These are phyloP conservation scores for Hyphopichia burtonii DNA, from an alignment of 1,139 yeast species.

Conservation along the genomic window DNA sequence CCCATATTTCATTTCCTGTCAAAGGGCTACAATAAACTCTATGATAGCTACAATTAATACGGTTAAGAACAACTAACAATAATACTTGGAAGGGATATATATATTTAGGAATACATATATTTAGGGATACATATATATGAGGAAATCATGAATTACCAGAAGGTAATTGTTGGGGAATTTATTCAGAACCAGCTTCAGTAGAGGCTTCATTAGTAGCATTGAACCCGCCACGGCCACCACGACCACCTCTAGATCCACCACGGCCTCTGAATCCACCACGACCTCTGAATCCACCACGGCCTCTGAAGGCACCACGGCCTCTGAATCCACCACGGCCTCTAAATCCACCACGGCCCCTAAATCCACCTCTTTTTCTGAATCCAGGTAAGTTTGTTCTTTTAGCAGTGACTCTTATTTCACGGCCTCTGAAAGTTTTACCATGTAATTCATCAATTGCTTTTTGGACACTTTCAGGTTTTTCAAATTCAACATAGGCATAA, in stretches of 20 bases:
- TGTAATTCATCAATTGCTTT: constrained; percentile 37
- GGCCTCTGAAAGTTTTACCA: constrained; percentile 34
- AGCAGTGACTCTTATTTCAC: constrained; percentile 36
- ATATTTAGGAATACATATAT: too few species aligned
- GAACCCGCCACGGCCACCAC: constrained; percentile 16
- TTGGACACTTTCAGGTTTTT: constrained; percentile 23
- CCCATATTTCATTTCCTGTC: too few species aligned
- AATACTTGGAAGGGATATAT: too few species aligned
- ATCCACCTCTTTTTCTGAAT: constrained; percentile 22
- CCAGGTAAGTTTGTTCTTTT: constrained; percentile 45
- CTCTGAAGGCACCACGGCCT: constrained; percentile 16
- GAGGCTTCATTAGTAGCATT: constrained; percentile 1
- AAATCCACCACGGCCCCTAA: constrained; percentile 16
- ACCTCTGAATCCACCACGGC: constrained; percentile 18
- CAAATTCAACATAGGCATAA: constrained; percentile 46
- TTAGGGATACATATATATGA: too few species aligned
- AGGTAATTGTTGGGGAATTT: neutral
- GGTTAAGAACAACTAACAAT: too few species aligned
- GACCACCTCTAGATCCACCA: constrained; percentile 16
- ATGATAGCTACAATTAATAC: too few species aligned
- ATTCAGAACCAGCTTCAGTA: constrained; percentile 1
- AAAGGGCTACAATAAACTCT: too few species aligned
- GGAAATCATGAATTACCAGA: neutral
- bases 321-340: constrained; percentile 9
- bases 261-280: constrained; percentile 20